A percentile compares a stretch with the other conserved stretches of the same genome.
Conservation (phyloP, 2,329 filamentous ascomycete genomes). For the Arthrinium puccinioides region DNA sequence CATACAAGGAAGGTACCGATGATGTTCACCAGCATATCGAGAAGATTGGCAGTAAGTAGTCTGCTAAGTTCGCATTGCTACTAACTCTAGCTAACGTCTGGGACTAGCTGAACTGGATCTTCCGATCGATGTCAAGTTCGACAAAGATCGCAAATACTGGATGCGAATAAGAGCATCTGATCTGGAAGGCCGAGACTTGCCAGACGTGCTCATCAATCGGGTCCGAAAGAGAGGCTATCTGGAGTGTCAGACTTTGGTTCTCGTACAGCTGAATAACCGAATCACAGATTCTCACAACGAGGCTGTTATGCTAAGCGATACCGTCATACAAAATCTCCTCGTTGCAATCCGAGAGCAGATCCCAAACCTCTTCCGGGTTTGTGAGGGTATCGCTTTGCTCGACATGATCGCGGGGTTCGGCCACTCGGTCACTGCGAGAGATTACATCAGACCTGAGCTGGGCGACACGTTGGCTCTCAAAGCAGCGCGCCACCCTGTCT, state of each 20-base stretch:
- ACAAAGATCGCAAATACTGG: conserved; percentile 72
- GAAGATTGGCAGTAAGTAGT: neutral
- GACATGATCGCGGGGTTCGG: conserved; percentile 80
- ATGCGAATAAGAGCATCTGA: conserved; percentile 58
- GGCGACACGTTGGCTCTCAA: conserved; percentile 65
- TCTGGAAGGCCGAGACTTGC: conserved; percentile 52
- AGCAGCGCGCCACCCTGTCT: conserved; percentile 68
- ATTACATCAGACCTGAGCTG: conserved; percentile 60
- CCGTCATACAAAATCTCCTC: conserved; percentile 65
- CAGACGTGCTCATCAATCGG: conserved; percentile 69
- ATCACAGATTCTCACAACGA: conserved; percentile 79
- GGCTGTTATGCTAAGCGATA: conserved; percentile 75
- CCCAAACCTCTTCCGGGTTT: conserved; percentile 71
- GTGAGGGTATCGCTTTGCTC: conserved; percentile 77
- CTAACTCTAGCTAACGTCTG: neutral
- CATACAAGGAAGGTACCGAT: conserved; percentile 80
- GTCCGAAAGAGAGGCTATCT: conserved; percentile 65
- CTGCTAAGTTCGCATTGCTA: too few species aligned
- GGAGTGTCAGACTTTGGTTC: conserved; percentile 79
- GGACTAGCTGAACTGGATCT: conserved; percentile 49
- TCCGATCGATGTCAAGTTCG: conserved; percentile 63
- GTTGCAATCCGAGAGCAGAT: conserved; percentile 64
- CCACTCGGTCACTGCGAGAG: conserved; percentile 57
- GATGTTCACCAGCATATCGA: conserved; percentile 68
- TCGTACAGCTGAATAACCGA: conserved; percentile 74